phyloP scores from a whole-genome alignment of 2,329 filamentous ascomycete species.

The Hymenoscyphus scutula region DNA sequence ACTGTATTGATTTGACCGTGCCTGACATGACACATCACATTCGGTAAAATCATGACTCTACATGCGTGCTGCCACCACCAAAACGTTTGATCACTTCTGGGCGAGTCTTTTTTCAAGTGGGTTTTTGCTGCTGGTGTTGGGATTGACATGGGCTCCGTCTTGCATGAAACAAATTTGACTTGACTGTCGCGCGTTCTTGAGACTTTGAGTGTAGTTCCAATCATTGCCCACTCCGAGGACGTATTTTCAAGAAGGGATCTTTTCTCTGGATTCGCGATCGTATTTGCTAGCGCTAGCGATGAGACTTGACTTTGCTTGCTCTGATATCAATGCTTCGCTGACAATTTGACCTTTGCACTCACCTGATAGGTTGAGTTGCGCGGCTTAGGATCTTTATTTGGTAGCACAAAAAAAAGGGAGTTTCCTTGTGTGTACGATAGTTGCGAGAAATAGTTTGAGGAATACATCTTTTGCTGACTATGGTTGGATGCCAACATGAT shows the following conservation, averaged over 20 bases:
- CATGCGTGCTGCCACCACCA: slow-evolving; percentile 25
- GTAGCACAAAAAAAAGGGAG: not conserved
- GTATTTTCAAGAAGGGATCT: slow-evolving; percentile 6
- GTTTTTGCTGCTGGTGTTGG: slow-evolving; percentile 5
- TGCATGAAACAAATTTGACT: slow-evolving; percentile 12
- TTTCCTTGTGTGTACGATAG: slow-evolving; percentile 23
- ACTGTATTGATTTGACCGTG: slow-evolving; percentile 30
- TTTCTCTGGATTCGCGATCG: not conserved
- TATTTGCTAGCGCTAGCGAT: not conserved
- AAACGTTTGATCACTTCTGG: not conserved
- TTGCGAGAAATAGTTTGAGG: slow-evolving; percentile 17
- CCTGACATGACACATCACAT: slow-evolving; percentile 27
- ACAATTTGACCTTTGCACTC: slow-evolving; percentile 16
- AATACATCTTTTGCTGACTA: not conserved
- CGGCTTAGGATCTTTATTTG: slow-evolving; percentile 3
- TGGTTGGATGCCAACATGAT: not conserved
- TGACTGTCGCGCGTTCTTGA: slow-evolving; percentile 2
- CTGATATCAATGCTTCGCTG: slow-evolving; percentile 8
- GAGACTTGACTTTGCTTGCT: slow-evolving; percentile 1
- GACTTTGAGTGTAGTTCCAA: not conserved
- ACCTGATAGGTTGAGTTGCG: slow-evolving; percentile 14
- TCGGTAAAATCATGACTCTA: slow-evolving; percentile 22
- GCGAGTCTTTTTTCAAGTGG: not conserved
- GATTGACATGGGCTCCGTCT: slow-evolving; percentile 5
- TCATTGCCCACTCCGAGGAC: slow-evolving; percentile 2